Evolutionary conservation across 768 basidiomycete genomes (phyloP).

Genomic region (Mycena polygramma): DNA sequence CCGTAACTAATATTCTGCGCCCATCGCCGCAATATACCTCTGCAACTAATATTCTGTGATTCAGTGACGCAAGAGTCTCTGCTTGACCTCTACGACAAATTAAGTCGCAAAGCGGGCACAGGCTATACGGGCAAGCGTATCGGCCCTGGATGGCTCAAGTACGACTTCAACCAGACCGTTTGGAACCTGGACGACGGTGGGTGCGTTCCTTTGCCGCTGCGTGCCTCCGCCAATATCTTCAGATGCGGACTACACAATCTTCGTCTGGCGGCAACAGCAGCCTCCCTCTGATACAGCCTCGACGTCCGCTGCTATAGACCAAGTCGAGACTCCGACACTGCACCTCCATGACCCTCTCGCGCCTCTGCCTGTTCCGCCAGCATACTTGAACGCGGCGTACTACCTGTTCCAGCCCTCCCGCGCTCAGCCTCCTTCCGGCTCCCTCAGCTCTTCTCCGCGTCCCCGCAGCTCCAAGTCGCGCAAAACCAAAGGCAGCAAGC

Average conservation of each 20-base stretch:
- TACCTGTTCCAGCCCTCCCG: constrained; percentile 71
- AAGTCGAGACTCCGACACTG: constrained; percentile 61
- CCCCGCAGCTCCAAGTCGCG: constrained; percentile 54
- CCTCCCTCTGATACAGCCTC: constrained; percentile 41
- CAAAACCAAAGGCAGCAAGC: constrained; percentile 56
- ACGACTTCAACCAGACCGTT: constrained; percentile 80
- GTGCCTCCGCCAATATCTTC: not conserved
- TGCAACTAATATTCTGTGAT: constrained; percentile 31
- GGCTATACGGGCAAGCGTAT: constrained; percentile 74
- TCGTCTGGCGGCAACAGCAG: constrained; percentile 78
- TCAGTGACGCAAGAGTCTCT: constrained; percentile 80
- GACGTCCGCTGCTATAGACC: constrained; percentile 41
- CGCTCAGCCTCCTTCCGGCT: constrained; percentile 43
- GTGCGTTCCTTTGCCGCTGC: constrained; percentile 32
- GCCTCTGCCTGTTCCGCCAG: constrained; percentile 70
- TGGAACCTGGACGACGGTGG: constrained; percentile 94
- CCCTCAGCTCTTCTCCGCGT: constrained; percentile 53
- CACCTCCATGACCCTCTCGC: constrained; percentile 73
- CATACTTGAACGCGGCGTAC: constrained; percentile 79
- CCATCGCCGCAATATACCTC: constrained; percentile 5
- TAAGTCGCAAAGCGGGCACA: constrained; percentile 73
- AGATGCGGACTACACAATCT: constrained; percentile 92
- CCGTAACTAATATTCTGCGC: constrained; percentile 56
- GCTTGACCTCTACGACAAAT: constrained; percentile 73
- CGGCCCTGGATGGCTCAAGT: constrained; percentile 87